Evolutionary conservation across 2,329 filamentous ascomycete genomes (phyloP).

Genomic region (Colletotrichum filicis): DNA sequence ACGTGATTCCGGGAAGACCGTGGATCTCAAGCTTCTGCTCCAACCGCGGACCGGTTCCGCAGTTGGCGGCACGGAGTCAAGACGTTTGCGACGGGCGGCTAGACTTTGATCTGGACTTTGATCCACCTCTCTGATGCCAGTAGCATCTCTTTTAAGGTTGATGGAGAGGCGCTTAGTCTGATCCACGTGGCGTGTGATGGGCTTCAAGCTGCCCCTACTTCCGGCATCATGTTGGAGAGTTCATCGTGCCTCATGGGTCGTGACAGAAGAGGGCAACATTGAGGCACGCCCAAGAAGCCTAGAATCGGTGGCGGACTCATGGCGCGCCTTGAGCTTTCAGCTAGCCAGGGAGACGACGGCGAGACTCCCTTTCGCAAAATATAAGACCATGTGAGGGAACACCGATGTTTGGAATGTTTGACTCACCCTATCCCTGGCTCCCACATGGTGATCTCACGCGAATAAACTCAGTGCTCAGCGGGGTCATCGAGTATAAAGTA

Average conservation of each 20-base stretch:
- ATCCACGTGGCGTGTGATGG: not conserved
- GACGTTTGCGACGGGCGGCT: not conserved
- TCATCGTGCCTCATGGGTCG: not conserved
- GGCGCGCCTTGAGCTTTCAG: not conserved
- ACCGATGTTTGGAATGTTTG: not conserved
- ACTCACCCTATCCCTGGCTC: constrained; percentile 18
- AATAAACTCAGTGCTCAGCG: not conserved
- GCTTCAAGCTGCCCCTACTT: not conserved
- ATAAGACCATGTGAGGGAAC: not conserved
- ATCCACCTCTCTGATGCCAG: not conserved
- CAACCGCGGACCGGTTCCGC: not conserved
- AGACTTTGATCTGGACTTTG: not conserved
- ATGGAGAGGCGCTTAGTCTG: not conserved
- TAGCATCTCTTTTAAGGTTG: not conserved
- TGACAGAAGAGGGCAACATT: not conserved
- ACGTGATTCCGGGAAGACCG: not conserved
- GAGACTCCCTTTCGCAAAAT: constrained; percentile 3
- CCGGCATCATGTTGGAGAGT: not conserved
- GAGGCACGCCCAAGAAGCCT: no score
- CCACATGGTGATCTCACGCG: not conserved
- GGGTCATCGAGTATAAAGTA: constrained; percentile 1
- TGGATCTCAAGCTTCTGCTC: not conserved
- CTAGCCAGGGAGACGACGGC: not conserved
- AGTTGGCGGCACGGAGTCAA: not conserved
- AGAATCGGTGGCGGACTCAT: not conserved